These are phyloP conservation scores for Bretschneidera sinensis DNA, from an alignment of 345 rosid genomes.

Conservation along the genomic window DNA sequence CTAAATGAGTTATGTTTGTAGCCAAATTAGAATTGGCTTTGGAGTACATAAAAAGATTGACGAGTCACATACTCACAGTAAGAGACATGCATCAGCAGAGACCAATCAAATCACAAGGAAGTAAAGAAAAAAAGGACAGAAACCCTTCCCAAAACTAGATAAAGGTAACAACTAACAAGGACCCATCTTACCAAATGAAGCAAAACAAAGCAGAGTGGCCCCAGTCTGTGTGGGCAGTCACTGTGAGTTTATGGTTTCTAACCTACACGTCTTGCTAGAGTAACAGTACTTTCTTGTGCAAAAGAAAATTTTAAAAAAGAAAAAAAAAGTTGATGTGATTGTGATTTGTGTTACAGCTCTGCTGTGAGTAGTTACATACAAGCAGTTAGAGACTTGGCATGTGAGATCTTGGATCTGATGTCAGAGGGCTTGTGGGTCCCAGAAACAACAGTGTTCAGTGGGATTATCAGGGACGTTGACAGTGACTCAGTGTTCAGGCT, in stretches of 20 bases:
- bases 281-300: too few species aligned
- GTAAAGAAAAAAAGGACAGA: not conserved
- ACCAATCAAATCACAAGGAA: too few species aligned
- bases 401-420: slow-evolving; percentile 61
- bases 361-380: slow-evolving; percentile 55
- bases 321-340: slow-evolving; percentile 4
- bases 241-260: not conserved
- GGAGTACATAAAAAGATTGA: too few species aligned
- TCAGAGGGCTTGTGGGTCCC: slow-evolving; percentile 65
- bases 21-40: too few species aligned
- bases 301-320: not conserved
- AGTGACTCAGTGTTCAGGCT: slow-evolving; percentile 69
- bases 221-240: not conserved
- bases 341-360: slow-evolving; percentile 37
- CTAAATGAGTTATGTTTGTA: too few species aligned
- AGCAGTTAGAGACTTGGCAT: slow-evolving; percentile 56
- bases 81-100: too few species aligned
- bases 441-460: slow-evolving; percentile 44
- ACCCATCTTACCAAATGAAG: not conserved
- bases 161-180: not conserved
- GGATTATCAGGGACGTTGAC: slow-evolving; percentile 53
- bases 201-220: not conserved
- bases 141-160: not conserved
- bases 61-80: too few species aligned
- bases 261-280: not conserved